Evolutionary conservation across 805 yeast species (phyloP), one percentile per base, ranked within the genome.

Genomic region (Diddensiella transvaalensis): DNA sequence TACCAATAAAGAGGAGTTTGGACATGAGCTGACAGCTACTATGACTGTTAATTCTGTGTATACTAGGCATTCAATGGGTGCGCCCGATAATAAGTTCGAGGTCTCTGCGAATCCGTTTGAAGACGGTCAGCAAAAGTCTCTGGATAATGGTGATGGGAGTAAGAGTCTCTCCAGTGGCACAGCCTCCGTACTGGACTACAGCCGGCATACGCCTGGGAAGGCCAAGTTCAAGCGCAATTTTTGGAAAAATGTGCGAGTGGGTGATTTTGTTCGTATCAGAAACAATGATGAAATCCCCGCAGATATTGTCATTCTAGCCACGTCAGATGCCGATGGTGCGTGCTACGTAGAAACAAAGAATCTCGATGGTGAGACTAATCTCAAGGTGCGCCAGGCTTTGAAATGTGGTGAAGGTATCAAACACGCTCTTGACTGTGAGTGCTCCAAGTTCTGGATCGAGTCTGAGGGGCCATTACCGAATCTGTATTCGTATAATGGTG

Each of bases 281-380:
- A 79, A 80, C 55, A 82, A 85, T 64, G 90, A 85, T 54, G 86
- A 83, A 62, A 76, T 86, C 37, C 95, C 95, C 1, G 95, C 90
- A 23, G 95, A 86, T 65, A 65, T 85, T 30, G 69, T 83, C 17
- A 75, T 86, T 19, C 67, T 86, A 22, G 73, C 88, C 4, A 81
- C 91, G 0, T 80, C 87, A 22, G 87, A 82, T 57, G 77, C 77
- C 3, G 95, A 87, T 56, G 82, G 80, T 50, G 79, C 82, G 45
- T 82, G 85, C 62, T 80, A 74, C 54, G 80, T 85, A 30, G 95
- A 82, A 57, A 82, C 88, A 6, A 82, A 82, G 56, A 83, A 83
- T 58, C 68, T 83, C 46, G 88, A 82, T 59, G 88, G 88, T 54
- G 95, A 85, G 65, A 83, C 93, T 6, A 86, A 84, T 61, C 74